These are phyloP conservation scores for Fusarium palustre DNA, from an alignment of 2,329 filamentous ascomycete species.

Conservation along the genomic window DNA sequence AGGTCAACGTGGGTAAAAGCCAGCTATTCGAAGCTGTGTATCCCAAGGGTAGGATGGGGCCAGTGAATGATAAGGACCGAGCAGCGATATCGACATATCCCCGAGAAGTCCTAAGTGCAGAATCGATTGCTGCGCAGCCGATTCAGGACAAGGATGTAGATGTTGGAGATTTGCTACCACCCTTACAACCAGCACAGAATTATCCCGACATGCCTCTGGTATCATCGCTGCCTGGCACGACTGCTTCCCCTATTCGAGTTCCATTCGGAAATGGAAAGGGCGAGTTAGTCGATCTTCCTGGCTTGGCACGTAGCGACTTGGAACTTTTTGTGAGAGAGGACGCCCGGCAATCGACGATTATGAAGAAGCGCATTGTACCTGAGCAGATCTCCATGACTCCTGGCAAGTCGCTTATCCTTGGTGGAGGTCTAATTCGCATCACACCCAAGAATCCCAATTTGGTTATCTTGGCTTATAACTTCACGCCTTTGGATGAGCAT, in stretches of 20 bases:
- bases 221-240: slow-evolving; percentile 89
- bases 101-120: slow-evolving; percentile 17
- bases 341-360: slow-evolving; percentile 76
- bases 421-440: slow-evolving; percentile 83
- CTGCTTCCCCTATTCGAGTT: slow-evolving; percentile 92
- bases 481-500: slow-evolving; percentile 82
- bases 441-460: slow-evolving; percentile 74
- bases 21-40: slow-evolving; percentile 89
- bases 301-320: slow-evolving; percentile 79
- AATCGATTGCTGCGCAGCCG: slow-evolving; percentile 50
- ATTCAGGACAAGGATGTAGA: slow-evolving; percentile 49
- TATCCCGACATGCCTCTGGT: slow-evolving; percentile 89
- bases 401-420: slow-evolving; percentile 83
- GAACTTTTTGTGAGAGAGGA: slow-evolving; percentile 76
- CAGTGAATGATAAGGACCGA: slow-evolving; percentile 23
- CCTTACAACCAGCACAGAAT: slow-evolving; percentile 75
- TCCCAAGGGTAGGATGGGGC: slow-evolving; percentile 75
- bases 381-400: slow-evolving; percentile 79
- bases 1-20: slow-evolving; percentile 97
- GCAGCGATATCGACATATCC: slow-evolving; percentile 35
- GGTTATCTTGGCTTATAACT: slow-evolving; percentile 84
- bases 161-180: slow-evolving; percentile 76
- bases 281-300: slow-evolving; percentile 93
- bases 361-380: slow-evolving; percentile 80
- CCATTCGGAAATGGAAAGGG: slow-evolving; percentile 88